Evolutionary conservation across 306 rosid genomes (phyloP).

Genomic region (Sophora flavescens): DNA sequence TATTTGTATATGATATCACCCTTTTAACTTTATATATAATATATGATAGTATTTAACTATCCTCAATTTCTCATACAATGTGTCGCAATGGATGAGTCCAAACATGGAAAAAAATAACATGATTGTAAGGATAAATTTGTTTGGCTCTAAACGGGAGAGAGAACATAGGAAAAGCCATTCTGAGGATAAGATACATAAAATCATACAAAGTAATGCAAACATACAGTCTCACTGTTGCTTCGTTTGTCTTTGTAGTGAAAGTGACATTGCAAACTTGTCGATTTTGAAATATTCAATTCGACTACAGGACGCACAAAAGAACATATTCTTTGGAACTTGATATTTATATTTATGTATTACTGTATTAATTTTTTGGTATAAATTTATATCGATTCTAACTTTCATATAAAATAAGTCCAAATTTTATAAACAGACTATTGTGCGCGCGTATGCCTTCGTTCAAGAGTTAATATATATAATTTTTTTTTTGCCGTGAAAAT

Average conservation of each 20-base stretch:
- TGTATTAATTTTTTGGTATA: not conserved
- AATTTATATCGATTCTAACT: not conserved
- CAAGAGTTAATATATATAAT: too few relatives aligned
- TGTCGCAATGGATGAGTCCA: not conserved
- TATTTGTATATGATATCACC: not conserved
- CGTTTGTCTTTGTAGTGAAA: slow-evolving; percentile 50
- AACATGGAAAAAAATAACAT: not conserved
- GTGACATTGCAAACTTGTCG: slow-evolving; percentile 46
- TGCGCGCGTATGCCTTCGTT: not conserved
- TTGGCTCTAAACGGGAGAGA: slow-evolving; percentile 46
- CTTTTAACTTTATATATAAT: too few relatives aligned
- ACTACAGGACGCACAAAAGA: slow-evolving; percentile 34
- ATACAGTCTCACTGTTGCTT: slow-evolving; percentile 41
- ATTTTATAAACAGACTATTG: not conserved
- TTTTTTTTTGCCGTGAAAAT: too few relatives aligned
- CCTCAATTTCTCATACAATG: too few relatives aligned
- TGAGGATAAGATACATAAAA: slow-evolving; percentile 51
- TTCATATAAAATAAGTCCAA: not conserved
- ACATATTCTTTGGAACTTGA: slow-evolving; percentile 35
- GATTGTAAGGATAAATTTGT: slow-evolving; percentile 25
- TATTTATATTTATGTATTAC: not conserved
- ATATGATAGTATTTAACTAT: not conserved
- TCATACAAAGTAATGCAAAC: slow-evolving; percentile 48
- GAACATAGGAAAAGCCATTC: slow-evolving; percentile 23
- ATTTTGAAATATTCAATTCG: slow-evolving; percentile 49